Conservation (phyloP, 768 basidiomycete species). For the Rhodosporidiobolus sp. region DNA sequence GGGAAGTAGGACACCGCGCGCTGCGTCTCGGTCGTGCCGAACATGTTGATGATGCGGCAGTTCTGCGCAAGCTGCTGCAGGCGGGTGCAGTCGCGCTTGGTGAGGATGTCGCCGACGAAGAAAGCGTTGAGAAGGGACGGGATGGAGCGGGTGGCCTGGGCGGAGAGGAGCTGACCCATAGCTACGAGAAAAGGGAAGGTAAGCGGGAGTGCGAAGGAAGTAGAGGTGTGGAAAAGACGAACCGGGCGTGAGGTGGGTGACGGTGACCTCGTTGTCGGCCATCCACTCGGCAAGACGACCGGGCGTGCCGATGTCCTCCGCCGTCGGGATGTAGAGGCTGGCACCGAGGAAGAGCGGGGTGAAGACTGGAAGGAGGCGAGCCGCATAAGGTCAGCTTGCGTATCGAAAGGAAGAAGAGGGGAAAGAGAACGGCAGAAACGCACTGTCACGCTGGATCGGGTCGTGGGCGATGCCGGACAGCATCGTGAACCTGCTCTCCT, state of each 20-base stretch:
- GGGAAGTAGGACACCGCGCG: conserved; percentile 96
- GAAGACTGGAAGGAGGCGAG: conserved; percentile 66
- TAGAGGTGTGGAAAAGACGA: conserved; percentile 10
- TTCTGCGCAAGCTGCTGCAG: conserved; percentile 88
- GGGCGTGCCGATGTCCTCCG: conserved; percentile 94
- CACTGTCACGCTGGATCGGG: conserved; percentile 97
- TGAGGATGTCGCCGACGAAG: conserved; percentile 98
- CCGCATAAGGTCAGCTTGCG: not conserved
- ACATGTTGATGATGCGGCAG: conserved; percentile 97
- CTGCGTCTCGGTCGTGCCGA: conserved; percentile 98
- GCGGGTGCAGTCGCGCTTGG: conserved; percentile 93
- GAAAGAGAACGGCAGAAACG: conserved; percentile 48
- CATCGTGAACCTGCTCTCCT: conserved; percentile 89
- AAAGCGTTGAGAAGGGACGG: conserved; percentile 84
- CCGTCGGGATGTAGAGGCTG: conserved; percentile 88
- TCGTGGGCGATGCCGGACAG: conserved; percentile 98
- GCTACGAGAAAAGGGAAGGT: conserved; percentile 53
- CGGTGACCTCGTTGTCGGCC: conserved; percentile 80
- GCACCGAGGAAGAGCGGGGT: conserved; percentile 98
- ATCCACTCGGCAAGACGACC: conserved; percentile 98
- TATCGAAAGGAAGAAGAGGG: not conserved
- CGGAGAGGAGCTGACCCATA: conserved; percentile 97
- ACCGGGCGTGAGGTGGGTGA: conserved; percentile 91
- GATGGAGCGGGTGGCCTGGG: conserved; percentile 75
- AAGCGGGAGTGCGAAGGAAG: not conserved